These are phyloP conservation scores for Eutypa lata DNA, from an alignment of 2,329 filamentous ascomycete genomes.

Conservation along the genomic window DNA sequence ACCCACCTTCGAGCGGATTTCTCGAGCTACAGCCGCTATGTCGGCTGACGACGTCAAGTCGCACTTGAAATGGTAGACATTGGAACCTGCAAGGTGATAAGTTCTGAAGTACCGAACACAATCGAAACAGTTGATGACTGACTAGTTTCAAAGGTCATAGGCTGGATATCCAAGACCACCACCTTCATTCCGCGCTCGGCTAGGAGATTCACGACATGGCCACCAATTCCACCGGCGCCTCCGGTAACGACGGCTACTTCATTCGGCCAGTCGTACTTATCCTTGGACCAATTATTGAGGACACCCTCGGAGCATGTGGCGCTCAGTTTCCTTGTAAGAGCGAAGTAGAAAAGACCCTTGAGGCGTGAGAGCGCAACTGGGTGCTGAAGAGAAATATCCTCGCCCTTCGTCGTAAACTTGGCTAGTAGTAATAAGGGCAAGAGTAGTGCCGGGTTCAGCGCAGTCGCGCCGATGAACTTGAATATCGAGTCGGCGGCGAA, in stretches of 20 bases:
- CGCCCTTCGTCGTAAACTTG: slow-evolving; percentile 61
- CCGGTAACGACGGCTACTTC: slow-evolving; percentile 75
- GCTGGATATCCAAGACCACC: slow-evolving; percentile 68
- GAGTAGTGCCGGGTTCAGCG: slow-evolving; percentile 62
- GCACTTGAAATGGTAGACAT: slow-evolving; percentile 66
- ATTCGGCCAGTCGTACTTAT: slow-evolving; percentile 61
- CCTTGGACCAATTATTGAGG: slow-evolving; percentile 47
- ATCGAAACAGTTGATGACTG: slow-evolving; percentile 1
- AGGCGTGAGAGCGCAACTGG: slow-evolving; percentile 50
- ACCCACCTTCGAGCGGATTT: slow-evolving; percentile 37
- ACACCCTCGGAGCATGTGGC: slow-evolving; percentile 48
- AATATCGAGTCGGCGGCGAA: slow-evolving; percentile 60
- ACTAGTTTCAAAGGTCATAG: slow-evolving; percentile 27
- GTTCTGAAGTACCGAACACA: slow-evolving; percentile 5
- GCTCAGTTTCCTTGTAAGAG: slow-evolving; percentile 46
- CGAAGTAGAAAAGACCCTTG: slow-evolving; percentile 50
- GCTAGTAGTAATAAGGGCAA: slow-evolving; percentile 62
- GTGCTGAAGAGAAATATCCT: slow-evolving; percentile 50
- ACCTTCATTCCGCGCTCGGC: slow-evolving; percentile 64
- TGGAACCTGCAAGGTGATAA: slow-evolving; percentile 34
- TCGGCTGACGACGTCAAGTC: slow-evolving; percentile 61
- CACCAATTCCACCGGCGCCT: slow-evolving; percentile 71
- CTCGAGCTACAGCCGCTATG: slow-evolving; percentile 37
- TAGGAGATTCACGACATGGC: slow-evolving; percentile 61
- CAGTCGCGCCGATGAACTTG: slow-evolving; percentile 55